Percentiles rank a stretch among this genome's conserved stretches.
Evolutionary conservation across 768 basidiomycete species (phyloP).

Genomic region (Lactifluus subvellereus): DNA sequence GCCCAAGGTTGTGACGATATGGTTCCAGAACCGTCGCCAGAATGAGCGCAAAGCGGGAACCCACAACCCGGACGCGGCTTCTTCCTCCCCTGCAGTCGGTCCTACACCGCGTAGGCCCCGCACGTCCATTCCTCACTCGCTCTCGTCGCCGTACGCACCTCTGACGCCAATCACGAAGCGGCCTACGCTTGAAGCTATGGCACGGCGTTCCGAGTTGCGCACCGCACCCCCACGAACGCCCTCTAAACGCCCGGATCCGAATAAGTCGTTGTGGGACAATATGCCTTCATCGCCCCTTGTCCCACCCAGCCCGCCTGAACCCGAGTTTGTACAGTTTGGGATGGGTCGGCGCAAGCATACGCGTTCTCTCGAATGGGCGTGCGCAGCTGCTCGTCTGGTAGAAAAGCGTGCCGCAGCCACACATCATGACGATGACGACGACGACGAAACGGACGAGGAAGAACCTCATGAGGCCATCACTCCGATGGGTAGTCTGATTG

Average conservation of each 20-base stretch:
- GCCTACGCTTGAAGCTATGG: slow-evolving; percentile 33
- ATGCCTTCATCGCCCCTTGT: slow-evolving; percentile 23
- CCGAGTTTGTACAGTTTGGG: slow-evolving; percentile 29
- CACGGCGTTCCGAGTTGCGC: slow-evolving; percentile 31
- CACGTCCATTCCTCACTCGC: slow-evolving; percentile 1
- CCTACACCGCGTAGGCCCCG: slow-evolving; percentile 9
- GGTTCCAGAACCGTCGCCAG: slow-evolving; percentile 36
- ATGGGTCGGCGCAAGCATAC: slow-evolving; percentile 14
- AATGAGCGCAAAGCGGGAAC: slow-evolving; percentile 24
- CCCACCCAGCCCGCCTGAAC: slow-evolving; percentile 25
- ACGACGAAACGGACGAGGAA: slow-evolving; percentile 51
- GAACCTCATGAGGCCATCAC: slow-evolving; percentile 63
- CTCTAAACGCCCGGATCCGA: slow-evolving; percentile 18
- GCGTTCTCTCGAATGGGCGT: slow-evolving; percentile 37
- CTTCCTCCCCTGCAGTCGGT: not conserved
- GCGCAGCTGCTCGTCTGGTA: slow-evolving; percentile 34
- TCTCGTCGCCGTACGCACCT: slow-evolving; percentile 20
- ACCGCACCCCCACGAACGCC: slow-evolving; percentile 26
- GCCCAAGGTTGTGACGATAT: slow-evolving; percentile 31
- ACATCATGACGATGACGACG: slow-evolving; percentile 28
- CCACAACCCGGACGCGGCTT: not conserved
- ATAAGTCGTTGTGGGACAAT: slow-evolving; percentile 24
- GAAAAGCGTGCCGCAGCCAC: slow-evolving; percentile 37
- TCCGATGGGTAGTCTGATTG: slow-evolving; percentile 36
- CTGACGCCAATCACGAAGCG: slow-evolving; percentile 20